Base-by-base conservation (phyloP, 176 grass and related monocot genomes). In the Oryza glumipatula region DNA sequence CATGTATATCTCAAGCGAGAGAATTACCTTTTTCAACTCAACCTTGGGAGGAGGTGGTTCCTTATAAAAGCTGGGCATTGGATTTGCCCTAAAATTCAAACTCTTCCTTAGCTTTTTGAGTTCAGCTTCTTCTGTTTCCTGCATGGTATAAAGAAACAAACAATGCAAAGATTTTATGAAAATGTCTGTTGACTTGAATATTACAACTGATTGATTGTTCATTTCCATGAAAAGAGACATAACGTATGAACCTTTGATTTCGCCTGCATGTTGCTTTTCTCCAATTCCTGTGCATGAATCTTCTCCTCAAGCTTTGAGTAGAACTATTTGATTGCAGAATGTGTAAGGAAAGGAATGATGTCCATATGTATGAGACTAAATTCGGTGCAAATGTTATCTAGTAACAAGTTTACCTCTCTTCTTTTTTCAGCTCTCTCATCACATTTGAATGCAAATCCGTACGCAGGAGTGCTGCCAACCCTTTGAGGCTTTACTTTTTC, bases 361-460 rank as follows among this genome's bases (percentile, higher is more conserved):
- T 16, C 19, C 5, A 70, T 64, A 22, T 17, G 12, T 67, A 70
- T 70, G 33, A 80, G 76, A 76, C 48, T 70, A 73, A 66, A 66
- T 80, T 30, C 16, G n/a, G 30, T 15, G 5, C 78, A 23, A 92
- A 68, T 51, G 6, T 32, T 21, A 83, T 60, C 23, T 77, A 74
- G 7, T 17, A 70, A 71, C 76, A 74, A 75, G 66, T 72, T 52
- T 76, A 89, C 90, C 90, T 92, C 87, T 83, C 84, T 89, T 81
- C 87, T 89, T 84, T 92, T 92, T 75, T 92, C 87, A 83, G 90
- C 90, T 76, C 90, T 89, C 83, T 92, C 87, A 3, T 92, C 80
- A n/a, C 90, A 92, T 74, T 92, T 92, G 81, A 92, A 92, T 33
- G 79, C 86, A 89, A 92, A 92, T 4, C 90, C 90, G 80, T 89